These are phyloP conservation scores for Globisporangium radiosum DNA, from an alignment of 352 stramenopile species.

Conservation along the genomic window DNA sequence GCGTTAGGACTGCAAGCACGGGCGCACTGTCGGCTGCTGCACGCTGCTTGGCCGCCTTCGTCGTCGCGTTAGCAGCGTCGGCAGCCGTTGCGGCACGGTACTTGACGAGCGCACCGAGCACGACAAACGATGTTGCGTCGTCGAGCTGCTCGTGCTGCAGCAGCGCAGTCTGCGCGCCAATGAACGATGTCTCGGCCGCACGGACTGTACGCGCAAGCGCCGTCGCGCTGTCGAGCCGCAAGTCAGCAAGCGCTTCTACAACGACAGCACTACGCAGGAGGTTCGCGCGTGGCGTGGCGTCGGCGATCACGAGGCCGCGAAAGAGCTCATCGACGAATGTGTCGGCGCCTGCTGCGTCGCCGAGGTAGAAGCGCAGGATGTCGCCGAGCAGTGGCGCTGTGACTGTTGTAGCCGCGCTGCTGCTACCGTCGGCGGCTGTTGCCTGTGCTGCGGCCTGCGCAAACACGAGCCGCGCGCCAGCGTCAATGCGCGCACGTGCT, in stretches of 20 bases:
- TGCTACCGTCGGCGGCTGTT: no score
- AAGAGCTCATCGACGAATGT: slow-evolving; percentile 35
- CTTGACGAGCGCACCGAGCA: slow-evolving; percentile 46
- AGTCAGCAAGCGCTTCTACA: slow-evolving; percentile 27
- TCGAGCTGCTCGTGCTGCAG: slow-evolving; percentile 16
- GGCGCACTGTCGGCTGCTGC: not conserved
- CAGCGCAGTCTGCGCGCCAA: slow-evolving; percentile 21
- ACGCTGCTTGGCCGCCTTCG: slow-evolving; percentile 6
- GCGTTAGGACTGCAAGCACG: no score
- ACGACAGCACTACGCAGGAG: slow-evolving; percentile 23
- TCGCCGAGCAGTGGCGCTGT: slow-evolving; percentile 16
- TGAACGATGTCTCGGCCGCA: slow-evolving; percentile 25
- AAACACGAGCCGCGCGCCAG: slow-evolving; percentile 9
- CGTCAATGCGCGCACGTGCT: slow-evolving; percentile 4
- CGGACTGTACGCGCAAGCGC: slow-evolving; percentile 4
- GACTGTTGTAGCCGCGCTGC: not conserved
- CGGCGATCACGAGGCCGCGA: slow-evolving; percentile 1
- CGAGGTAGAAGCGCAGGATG: slow-evolving; percentile 27
- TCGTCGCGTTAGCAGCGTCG: slow-evolving; percentile 4
- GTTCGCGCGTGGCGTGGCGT: slow-evolving; percentile 1
- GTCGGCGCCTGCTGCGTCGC: slow-evolving; percentile 4
- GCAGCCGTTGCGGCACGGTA: slow-evolving; percentile 33
- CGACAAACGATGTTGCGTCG: slow-evolving; percentile 25
- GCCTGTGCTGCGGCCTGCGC: not conserved
- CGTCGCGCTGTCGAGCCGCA: slow-evolving; percentile 8